Evolutionary conservation across 2,329 filamentous ascomycete species (phyloP).

Genomic region (Neonectria magnoliae): DNA sequence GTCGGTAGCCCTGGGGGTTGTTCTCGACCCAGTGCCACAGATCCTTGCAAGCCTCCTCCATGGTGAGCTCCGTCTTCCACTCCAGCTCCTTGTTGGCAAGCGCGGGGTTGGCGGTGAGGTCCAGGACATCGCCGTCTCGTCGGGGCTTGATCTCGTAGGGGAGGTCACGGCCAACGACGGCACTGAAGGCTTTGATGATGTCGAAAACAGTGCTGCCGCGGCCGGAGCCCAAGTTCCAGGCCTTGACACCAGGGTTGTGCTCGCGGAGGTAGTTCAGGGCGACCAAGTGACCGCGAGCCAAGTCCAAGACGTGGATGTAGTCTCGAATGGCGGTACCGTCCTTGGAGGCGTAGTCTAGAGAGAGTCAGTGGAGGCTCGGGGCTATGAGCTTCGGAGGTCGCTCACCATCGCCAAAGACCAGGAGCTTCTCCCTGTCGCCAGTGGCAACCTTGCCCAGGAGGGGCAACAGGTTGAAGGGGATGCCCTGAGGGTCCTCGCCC

Average conservation of each 20-base stretch:
- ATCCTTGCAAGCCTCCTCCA: slow-evolving; percentile 93
- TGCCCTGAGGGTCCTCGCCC: slow-evolving; percentile 96
- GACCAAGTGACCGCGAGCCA: slow-evolving; percentile 85
- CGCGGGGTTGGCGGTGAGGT: slow-evolving; percentile 91
- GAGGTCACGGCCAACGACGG: slow-evolving; percentile 85
- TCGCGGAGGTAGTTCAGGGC: slow-evolving; percentile 91
- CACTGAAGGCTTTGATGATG: slow-evolving; percentile 94
- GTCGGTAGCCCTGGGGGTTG: slow-evolving; percentile 94
- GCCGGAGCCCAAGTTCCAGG: slow-evolving; percentile 96
- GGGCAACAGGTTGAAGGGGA: slow-evolving; percentile 95
- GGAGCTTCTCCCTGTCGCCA: slow-evolving; percentile 90
- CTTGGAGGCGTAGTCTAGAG: slow-evolving; percentile 83
- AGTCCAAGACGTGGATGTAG: slow-evolving; percentile 96
- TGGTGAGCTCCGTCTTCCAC: slow-evolving; percentile 90
- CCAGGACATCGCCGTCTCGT: slow-evolving; percentile 88
- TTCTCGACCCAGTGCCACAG: slow-evolving; percentile 98
- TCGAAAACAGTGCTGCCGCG: slow-evolving; percentile 96
- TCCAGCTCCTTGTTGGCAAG: slow-evolving; percentile 88
- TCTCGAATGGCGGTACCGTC: slow-evolving; percentile 96
- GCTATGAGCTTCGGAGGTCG: too few species aligned
- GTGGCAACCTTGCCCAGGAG: slow-evolving; percentile 95
- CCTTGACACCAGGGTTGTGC: slow-evolving; percentile 86
- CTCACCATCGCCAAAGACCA: slow-evolving; percentile 95
- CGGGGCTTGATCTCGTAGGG: slow-evolving; percentile 87
- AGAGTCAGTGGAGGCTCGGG: slow-evolving; percentile 35